Conservation (phyloP, 2,329 filamentous ascomycete genomes). For the Colletotrichum neosansevieriae region DNA sequence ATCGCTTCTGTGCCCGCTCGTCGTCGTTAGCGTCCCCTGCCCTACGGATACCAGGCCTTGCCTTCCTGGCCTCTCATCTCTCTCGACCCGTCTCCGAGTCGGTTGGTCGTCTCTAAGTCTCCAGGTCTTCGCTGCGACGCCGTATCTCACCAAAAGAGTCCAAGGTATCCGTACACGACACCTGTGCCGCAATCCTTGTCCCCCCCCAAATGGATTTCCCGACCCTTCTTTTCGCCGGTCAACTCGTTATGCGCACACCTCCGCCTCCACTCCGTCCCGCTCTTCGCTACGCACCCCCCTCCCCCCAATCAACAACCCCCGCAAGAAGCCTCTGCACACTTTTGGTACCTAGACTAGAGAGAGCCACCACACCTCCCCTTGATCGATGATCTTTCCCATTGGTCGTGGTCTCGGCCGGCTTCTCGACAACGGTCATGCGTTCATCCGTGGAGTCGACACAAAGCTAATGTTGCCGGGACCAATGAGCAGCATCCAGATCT, state of each 20-base stretch:
- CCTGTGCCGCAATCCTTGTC: slow-evolving; percentile 32
- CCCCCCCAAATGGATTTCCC: slow-evolving; percentile 31
- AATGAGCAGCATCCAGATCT: slow-evolving; percentile 54
- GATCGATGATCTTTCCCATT: slow-evolving; percentile 39
- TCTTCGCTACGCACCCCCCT: slow-evolving; percentile 11
- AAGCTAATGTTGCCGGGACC: slow-evolving; percentile 58
- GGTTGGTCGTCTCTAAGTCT: slow-evolving; percentile 3
- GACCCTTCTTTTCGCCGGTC: slow-evolving; percentile 33
- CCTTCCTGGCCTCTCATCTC: slow-evolving; percentile 20
- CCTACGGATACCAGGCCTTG: slow-evolving; percentile 22
- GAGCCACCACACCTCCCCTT: slow-evolving; percentile 30
- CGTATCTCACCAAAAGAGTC: slow-evolving; percentile 16
- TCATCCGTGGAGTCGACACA: slow-evolving; percentile 61
- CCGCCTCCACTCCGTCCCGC: slow-evolving; percentile 29
- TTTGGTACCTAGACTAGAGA: slow-evolving; percentile 4
- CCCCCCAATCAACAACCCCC: not conserved
- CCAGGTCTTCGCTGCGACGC: slow-evolving; percentile 6
- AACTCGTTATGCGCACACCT: slow-evolving; percentile 31
- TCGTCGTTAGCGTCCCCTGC: slow-evolving; percentile 21
- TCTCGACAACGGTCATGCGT: slow-evolving; percentile 64
- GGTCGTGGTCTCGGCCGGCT: slow-evolving; percentile 33
- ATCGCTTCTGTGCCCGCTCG: slow-evolving; percentile 26
- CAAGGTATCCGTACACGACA: slow-evolving; percentile 12
- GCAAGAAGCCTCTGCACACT: slow-evolving; percentile 15
- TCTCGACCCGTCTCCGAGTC: slow-evolving; percentile 13